These are phyloP conservation scores for Taphrina pruni DNA, from an alignment of 1,139 yeast species.

Conservation along the genomic window DNA sequence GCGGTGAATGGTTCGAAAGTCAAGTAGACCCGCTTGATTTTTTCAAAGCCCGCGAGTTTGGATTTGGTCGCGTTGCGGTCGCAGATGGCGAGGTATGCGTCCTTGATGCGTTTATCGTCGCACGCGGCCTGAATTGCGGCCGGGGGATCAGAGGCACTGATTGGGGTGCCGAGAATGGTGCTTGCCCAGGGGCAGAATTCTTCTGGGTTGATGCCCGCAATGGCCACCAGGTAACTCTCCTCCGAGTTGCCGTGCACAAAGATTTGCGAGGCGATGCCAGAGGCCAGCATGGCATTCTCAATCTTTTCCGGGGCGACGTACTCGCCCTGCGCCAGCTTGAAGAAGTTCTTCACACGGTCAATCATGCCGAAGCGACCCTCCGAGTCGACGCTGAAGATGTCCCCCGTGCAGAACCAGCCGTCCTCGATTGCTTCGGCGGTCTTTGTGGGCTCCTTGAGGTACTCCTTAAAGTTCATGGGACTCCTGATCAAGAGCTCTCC, in stretches of 20 bases:
- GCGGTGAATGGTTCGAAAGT: slow-evolving; percentile 70
- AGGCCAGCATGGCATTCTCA: slow-evolving; percentile 67
- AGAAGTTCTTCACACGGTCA: slow-evolving; percentile 80
- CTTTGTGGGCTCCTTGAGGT: slow-evolving; percentile 64
- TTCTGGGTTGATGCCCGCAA: slow-evolving; percentile 66
- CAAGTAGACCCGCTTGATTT: slow-evolving; percentile 64
- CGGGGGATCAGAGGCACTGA: slow-evolving; percentile 48
- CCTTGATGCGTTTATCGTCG: slow-evolving; percentile 50
- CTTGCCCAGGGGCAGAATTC: slow-evolving; percentile 50
- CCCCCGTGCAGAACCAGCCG: slow-evolving; percentile 82
- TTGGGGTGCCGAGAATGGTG: slow-evolving; percentile 46
- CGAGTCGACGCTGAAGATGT: slow-evolving; percentile 64
- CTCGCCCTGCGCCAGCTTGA: slow-evolving; percentile 78
- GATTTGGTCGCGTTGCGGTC: slow-evolving; percentile 50
- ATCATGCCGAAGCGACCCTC: slow-evolving; percentile 66
- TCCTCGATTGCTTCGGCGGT: slow-evolving; percentile 63
- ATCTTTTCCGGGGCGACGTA: slow-evolving; percentile 80
- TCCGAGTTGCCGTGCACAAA: slow-evolving; percentile 75
- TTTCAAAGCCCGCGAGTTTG: slow-evolving; percentile 62
- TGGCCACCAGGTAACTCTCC: slow-evolving; percentile 65
- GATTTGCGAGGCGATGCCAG: slow-evolving; percentile 62
- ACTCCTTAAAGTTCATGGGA: slow-evolving; percentile 66
- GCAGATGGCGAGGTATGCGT: slow-evolving; percentile 50
- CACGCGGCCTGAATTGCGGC: slow-evolving; percentile 50
- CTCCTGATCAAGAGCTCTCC: slow-evolving; percentile 74